Base-by-base conservation (phyloP, 1,284 basidiomycete species). In the Malassezia restricta region DNA sequence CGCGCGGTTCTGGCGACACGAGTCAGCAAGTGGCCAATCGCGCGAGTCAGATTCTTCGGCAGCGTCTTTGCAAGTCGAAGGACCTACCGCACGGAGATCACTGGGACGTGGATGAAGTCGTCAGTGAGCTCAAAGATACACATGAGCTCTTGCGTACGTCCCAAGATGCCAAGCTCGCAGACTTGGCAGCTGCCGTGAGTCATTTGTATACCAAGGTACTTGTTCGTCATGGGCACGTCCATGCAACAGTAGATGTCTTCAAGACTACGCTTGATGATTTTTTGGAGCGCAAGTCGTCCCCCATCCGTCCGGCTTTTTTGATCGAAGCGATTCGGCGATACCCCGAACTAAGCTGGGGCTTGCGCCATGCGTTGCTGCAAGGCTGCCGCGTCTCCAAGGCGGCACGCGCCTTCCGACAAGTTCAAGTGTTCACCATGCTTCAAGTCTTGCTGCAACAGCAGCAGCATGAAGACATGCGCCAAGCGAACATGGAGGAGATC, bases 1-100 rank as follows among this genome's bases (percentile, higher is more conserved):
- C 58, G 45, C 54, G 40, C 27, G 59, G 59, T 4, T 43, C 58
- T 6, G 68, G 66, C 49, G 75, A 80, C 33, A 61, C 60, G 12
- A 58, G 51, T 27, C 59, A 60, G 43, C 89, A 94, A 61, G 77
- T 96, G 7, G 80, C 84, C 7, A 85, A 87, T 68, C 91, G 92
- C 74, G 84, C 88, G 0, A 79, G 80, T 43, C 83, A 84, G 15
- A 80, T 95, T 55, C 76, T 95, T 40, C 81, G 81, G 38, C 79
- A 79, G 32, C 82, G 86, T 32, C 78, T 94, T 53, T 80, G 79
- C 56, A 88, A 87, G 68, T 76, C 81, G 42, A 89, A 85, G 66
- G 84, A 85, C 17, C 62, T 80, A 3, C 83, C 84, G n/a, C 37
- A 43, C 5, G 61, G 72, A 5, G 74, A 76, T 14, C 2, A 24